phyloP scores from a whole-genome alignment of 257 asterid species.

The Solanum piurae region DNA sequence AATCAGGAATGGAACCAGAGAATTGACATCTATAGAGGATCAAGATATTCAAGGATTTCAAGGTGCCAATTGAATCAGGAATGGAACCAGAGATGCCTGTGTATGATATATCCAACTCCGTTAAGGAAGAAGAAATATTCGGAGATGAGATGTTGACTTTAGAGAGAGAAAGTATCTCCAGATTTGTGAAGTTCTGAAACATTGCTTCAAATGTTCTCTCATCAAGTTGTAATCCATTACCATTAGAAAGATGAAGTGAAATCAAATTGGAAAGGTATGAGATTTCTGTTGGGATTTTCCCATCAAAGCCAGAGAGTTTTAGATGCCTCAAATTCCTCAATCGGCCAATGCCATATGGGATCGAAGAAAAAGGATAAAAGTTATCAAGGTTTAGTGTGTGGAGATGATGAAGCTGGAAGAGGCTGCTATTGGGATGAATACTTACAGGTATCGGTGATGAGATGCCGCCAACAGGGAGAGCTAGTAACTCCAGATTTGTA shows the following conservation, averaged over 20 bases:
- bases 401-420: too few relatives aligned
- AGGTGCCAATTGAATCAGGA: too few relatives aligned
- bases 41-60: too few relatives aligned
- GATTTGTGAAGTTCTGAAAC: too few relatives aligned
- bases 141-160: neutral
- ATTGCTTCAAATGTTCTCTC: too few relatives aligned
- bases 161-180: too few relatives aligned
- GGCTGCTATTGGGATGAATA: neutral
- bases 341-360: neutral
- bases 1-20: neutral
- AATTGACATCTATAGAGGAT: rapidly evolving
- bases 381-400: too few relatives aligned
- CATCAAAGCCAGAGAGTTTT: neutral
- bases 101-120: neutral
- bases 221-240: too few relatives aligned
- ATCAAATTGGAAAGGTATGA: neutral
- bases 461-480: too few relatives aligned
- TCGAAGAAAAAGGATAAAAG: too few relatives aligned
- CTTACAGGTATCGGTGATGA: neutral
- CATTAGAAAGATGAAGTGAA: too few relatives aligned
- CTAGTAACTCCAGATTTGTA: too few relatives aligned
- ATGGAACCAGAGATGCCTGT: neutral
- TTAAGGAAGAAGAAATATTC: neutral
- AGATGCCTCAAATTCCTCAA: neutral
- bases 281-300: neutral